A percentile compares a stretch with the other conserved stretches of the same genome.
Evolutionary conservation across 2,329 filamentous ascomycete genomes (phyloP).

Genomic region (Talaromyces sp.): DNA sequence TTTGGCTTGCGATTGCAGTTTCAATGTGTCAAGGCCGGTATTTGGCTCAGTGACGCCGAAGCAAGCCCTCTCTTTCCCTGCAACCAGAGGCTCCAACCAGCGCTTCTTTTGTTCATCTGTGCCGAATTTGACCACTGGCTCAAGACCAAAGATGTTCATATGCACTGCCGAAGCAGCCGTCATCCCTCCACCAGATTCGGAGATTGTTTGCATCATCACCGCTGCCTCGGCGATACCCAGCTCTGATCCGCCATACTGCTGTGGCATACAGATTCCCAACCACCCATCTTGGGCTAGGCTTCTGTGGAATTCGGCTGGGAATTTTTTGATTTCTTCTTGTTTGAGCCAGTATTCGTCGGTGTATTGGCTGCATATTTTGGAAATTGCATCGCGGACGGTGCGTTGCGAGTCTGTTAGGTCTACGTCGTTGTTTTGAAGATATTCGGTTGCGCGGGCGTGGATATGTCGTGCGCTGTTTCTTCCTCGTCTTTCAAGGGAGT

Average conservation of each 20-base stretch:
- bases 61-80: slow-evolving; percentile 37
- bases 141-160: slow-evolving; percentile 47
- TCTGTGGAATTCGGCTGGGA: slow-evolving; percentile 38
- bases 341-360: slow-evolving; percentile 41
- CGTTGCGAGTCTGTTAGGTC: slow-evolving; percentile 39
- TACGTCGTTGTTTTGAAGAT: slow-evolving; percentile 22
- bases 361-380: slow-evolving; percentile 41
- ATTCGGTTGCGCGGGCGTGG: slow-evolving; percentile 13
- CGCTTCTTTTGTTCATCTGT: slow-evolving; percentile 39
- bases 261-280: slow-evolving; percentile 44
- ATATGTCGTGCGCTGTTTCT: background rate
- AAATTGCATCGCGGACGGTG: slow-evolving; percentile 40
- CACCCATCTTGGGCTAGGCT: slow-evolving; percentile 40
- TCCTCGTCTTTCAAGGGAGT: background rate
- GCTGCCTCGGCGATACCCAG: slow-evolving; percentile 42
- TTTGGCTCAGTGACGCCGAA: slow-evolving; percentile 43
- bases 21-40: slow-evolving; percentile 24
- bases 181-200: slow-evolving; percentile 42
- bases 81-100: slow-evolving; percentile 37
- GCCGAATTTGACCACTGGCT: slow-evolving; percentile 43
- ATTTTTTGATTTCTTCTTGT: slow-evolving; percentile 32
- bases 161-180: slow-evolving; percentile 41
- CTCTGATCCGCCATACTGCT: slow-evolving; percentile 38
- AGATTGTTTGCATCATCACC: slow-evolving; percentile 47
- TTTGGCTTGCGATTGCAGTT: slow-evolving; percentile 32